Evolutionary conservation across 169 alveolate species (phyloP).

Genomic region (Besnoitia besnoiti): DNA sequence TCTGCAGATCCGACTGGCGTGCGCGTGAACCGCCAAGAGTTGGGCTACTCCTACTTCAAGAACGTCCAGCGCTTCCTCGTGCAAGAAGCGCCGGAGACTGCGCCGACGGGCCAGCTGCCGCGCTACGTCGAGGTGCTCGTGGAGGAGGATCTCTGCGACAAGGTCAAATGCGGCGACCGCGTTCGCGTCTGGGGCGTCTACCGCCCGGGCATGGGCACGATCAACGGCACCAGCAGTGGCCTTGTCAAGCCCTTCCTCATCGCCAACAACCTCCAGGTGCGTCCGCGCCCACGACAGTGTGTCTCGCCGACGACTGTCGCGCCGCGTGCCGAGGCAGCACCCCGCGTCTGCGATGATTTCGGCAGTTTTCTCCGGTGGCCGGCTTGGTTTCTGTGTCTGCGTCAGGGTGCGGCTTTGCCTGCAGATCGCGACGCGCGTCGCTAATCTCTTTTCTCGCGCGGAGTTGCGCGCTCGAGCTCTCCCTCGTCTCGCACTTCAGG

Average conservation of each 20-base stretch:
- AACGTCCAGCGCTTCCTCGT: constrained; percentile 92
- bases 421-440: too few relatives aligned
- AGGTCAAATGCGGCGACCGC: constrained; percentile 95
- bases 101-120: constrained; percentile 97
- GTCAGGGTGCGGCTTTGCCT: too few relatives aligned
- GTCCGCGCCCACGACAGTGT: constrained; percentile 37
- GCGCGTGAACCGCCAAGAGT: constrained; percentile 78
- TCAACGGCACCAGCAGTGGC: constrained; percentile 83
- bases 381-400: too few relatives aligned
- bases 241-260: constrained; percentile 91
- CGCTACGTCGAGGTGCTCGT: constrained; percentile 93
- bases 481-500: too few relatives aligned
- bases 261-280: constrained; percentile 87
- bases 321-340: background rate
- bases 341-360: too few relatives aligned
- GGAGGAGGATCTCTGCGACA: constrained; percentile 93
- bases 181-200: constrained; percentile 95
- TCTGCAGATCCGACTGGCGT: constrained; percentile 39
- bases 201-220: constrained; percentile 86
- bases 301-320: background rate
- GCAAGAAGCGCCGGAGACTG: constrained; percentile 98
- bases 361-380: too few relatives aligned
- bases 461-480: too few relatives aligned
- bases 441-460: too few relatives aligned
- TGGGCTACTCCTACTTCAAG: constrained; percentile 93